Conservation (phyloP, 345 rosid genomes). For the Citropsis articulata region DNA sequence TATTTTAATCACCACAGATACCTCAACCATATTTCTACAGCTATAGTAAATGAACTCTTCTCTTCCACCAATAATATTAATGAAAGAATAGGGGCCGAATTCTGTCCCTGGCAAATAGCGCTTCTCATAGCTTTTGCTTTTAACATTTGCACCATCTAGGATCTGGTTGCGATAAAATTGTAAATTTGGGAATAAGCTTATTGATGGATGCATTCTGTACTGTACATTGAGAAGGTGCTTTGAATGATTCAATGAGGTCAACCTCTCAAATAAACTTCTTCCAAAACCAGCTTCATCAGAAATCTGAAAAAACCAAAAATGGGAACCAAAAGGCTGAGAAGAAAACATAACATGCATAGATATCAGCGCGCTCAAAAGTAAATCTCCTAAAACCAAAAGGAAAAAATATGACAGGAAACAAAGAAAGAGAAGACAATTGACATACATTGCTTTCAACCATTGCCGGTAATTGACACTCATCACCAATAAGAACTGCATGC, state of each 20-base stretch:
- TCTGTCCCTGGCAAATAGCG: conserved; percentile 33
- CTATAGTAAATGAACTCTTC: conserved; percentile 30
- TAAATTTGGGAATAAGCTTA: conserved; percentile 52
- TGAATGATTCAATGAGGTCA: conserved; percentile 35
- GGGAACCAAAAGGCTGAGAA: neutral
- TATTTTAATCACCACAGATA: conserved; percentile 31
- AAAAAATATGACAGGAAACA: neutral
- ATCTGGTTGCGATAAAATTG: conserved; percentile 43
- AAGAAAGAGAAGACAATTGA: neutral
- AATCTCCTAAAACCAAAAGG: neutral
- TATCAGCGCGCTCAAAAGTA: neutral
- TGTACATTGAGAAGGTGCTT: conserved; percentile 57
- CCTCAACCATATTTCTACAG: conserved; percentile 45
- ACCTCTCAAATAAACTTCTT: conserved; percentile 66
- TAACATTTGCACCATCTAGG: conserved; percentile 46
- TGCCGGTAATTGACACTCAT: conserved; percentile 52
- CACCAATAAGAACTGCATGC: conserved; percentile 50
- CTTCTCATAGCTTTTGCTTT: conserved; percentile 24
- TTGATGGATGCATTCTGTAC: conserved; percentile 76
- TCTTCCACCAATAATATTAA: conserved; percentile 30
- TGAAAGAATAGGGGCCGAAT: conserved; percentile 47
- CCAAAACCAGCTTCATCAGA: conserved; percentile 38
- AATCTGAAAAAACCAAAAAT: conserved; percentile 21
- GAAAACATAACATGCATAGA: neutral
- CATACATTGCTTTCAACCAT: conserved; percentile 43